A percentile compares a stretch with the other conserved stretches of the same genome.
Evolutionary conservation across 1,284 basidiomycete species (phyloP).

Genomic region (Wolfiporia cocos): DNA sequence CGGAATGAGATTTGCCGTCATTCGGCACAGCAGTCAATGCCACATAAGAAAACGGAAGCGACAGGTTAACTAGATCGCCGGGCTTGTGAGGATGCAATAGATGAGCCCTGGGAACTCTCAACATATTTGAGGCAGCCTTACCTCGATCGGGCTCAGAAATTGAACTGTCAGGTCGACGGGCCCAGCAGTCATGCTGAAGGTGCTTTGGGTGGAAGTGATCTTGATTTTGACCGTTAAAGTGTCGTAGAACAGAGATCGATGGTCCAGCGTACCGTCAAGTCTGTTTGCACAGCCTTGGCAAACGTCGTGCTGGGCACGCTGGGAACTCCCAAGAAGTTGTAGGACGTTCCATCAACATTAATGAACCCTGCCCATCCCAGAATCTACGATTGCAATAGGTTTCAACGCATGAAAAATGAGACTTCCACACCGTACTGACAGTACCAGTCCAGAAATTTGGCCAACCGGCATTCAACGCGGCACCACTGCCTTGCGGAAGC

Average conservation of each 20-base stretch:
- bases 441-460: constrained; percentile 63
- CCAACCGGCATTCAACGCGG: constrained; percentile 55
- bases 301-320: constrained; percentile 34
- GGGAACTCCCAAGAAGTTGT: constrained; percentile 53
- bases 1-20: constrained; percentile 45
- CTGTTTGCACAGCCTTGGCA: constrained; percentile 49
- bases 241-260: too few relatives aligned
- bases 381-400: too few relatives aligned
- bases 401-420: too few relatives aligned
- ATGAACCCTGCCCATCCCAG: constrained; percentile 64
- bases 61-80: constrained; percentile 49
- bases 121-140: constrained; percentile 21
- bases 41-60: constrained; percentile 59
- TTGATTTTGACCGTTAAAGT: too few relatives aligned
- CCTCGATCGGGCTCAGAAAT: constrained; percentile 62
- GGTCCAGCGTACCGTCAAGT: constrained; percentile 37
- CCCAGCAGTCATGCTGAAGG: constrained; percentile 54
- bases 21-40: constrained; percentile 44
- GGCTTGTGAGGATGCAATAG: constrained; percentile 30
- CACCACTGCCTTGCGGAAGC: constrained; percentile 47
- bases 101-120: too few relatives aligned
- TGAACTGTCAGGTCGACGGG: constrained; percentile 56
- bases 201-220: constrained; percentile 62
- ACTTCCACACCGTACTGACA: constrained; percentile 32
- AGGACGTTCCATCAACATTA: constrained; percentile 52